Conservation (phyloP, 768 basidiomycete genomes). For the Dentipellis fragilis region DNA sequence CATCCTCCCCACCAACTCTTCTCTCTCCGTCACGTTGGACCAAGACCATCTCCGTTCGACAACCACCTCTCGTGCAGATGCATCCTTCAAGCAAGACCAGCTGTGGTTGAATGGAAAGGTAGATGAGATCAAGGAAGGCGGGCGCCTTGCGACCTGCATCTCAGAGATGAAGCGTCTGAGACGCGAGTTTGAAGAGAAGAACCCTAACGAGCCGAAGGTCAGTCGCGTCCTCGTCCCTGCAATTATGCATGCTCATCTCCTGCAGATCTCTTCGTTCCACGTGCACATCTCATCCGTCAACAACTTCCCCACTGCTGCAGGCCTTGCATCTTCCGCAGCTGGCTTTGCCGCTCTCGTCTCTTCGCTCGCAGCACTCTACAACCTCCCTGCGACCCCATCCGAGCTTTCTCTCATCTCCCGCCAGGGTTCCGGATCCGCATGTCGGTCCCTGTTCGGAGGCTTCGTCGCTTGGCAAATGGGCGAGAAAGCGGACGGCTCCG, state of each 20-base stretch:
- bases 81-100: constrained; percentile 61
- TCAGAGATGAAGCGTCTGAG: constrained; percentile 75
- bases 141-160: constrained; percentile 80
- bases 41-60: constrained; percentile 94
- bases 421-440: constrained; percentile 96
- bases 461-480: constrained; percentile 95
- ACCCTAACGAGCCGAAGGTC: constrained; percentile 59
- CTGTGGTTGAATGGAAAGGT: constrained; percentile 94
- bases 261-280: constrained; percentile 55
- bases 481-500: constrained; percentile 51
- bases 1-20: constrained; percentile 95
- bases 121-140: constrained; percentile 77
- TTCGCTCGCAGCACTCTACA: constrained; percentile 81
- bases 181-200: constrained; percentile 61
- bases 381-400: constrained; percentile 68
- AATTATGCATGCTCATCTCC: constrained; percentile 6
- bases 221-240: neutral
- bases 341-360: constrained; percentile 93
- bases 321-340: constrained; percentile 93
- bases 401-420: constrained; percentile 89
- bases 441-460: constrained; percentile 94
- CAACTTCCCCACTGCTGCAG: constrained; percentile 99
- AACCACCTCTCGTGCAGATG: constrained; percentile 82
- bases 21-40: constrained; percentile 93
- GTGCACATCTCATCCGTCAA: constrained; percentile 93